Conservation (phyloP, 805 yeast species). For the Saccharomycopsis schoenii region DNA sequence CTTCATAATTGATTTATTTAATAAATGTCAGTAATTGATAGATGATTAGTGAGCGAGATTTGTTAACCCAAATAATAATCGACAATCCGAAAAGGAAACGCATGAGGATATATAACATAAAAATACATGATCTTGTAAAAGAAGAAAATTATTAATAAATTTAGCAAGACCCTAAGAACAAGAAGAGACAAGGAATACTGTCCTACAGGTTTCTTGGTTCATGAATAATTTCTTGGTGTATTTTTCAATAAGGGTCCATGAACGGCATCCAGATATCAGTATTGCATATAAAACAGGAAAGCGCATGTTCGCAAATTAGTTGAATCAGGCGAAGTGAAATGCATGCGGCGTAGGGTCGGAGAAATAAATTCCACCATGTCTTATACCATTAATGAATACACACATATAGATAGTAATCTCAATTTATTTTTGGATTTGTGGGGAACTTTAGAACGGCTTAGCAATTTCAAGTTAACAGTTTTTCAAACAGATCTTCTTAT, state of each 20-base stretch:
- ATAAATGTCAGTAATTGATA: neutral
- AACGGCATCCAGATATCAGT: neutral
- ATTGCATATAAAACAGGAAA: neutral
- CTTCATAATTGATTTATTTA: neutral
- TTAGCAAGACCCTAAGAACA: neutral
- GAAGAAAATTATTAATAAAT: neutral
- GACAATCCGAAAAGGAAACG: neutral
- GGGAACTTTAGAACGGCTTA: too few species aligned
- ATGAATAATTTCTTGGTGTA: neutral
- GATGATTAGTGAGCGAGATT: neutral
- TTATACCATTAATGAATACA: too few species aligned
- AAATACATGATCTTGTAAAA: neutral
- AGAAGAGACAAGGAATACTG: neutral
- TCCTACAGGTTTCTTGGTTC: neutral
- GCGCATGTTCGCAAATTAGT: neutral
- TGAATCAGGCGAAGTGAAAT: neutral
- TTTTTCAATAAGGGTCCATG: neutral
- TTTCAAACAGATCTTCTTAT: too few species aligned
- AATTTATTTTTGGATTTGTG: too few species aligned
- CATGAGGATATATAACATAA: neutral
- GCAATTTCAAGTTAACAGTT: too few species aligned
- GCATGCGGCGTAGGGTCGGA: neutral
- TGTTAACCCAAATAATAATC: too few species aligned
- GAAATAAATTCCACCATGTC: too few species aligned
- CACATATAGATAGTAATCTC: too few species aligned